Base-by-base conservation (phyloP, 2,329 filamentous ascomycete genomes). In the Penicillium olsonii region DNA sequence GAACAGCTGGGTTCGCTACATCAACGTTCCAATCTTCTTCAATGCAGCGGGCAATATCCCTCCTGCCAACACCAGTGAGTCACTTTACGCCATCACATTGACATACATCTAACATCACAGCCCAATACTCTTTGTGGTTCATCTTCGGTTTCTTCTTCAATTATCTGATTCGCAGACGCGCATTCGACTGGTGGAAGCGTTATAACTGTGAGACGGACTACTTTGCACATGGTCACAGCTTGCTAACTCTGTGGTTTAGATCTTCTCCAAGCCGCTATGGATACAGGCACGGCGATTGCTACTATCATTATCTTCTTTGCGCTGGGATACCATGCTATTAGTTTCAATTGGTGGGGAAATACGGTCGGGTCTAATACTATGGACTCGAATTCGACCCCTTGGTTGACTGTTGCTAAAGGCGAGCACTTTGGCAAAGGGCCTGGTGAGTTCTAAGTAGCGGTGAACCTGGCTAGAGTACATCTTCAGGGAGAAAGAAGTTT, bases 321-420 rank as follows among this genome's bases (percentile, higher is more conserved):
- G 0, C 53, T 69, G 4, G 64, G 63, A 11, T 70, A 69, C 18
- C 61, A 67, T 19, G 55, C 57, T 18, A 55, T 65, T 19, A 60
- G 41, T 11, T 55, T 69, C 41, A 63, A 56, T 11, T 70, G 68
- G 68, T 70, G 68, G 68, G 68, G 68, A 2, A 70, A 69, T 20
- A 67, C 50, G 0, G 68, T 70, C 1, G 67, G 68, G 9, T 60
- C 62, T 0, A 53, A 70, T 47, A 71, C 68, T 0, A 61, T 65
- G 33, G 68, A 72, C 59, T 29, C 64, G 2, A 66, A 71, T 5
- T 68, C 63, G 0, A 62, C 66, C 17, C 69, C 68, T 5, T 69
- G 61, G 55, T 45, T 68, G 50, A 66, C 49, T 10, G 67, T 69
- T 1, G 46, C 67, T 0, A 42, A 52, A 1, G 64, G 64, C 2